Evolutionary conservation across 1,284 basidiomycete genomes (phyloP).

Genomic region (Bondarzewia mesenterica): DNA sequence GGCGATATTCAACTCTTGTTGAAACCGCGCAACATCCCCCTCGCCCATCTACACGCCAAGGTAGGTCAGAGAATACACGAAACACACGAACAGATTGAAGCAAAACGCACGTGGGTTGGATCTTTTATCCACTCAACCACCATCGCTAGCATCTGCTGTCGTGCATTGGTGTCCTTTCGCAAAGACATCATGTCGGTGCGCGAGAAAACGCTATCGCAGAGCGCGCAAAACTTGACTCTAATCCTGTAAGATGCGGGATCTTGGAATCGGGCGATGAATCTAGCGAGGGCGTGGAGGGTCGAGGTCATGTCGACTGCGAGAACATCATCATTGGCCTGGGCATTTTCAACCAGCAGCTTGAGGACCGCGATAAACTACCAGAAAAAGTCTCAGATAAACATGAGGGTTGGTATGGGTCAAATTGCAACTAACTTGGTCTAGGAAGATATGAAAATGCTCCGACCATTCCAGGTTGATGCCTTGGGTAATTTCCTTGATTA

Average conservation of each 20-base stretch:
- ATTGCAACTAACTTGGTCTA: slow-evolving; percentile 54
- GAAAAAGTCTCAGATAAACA: neutral
- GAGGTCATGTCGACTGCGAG: slow-evolving; percentile 66
- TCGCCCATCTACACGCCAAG: slow-evolving; percentile 16
- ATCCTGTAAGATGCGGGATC: slow-evolving; percentile 51
- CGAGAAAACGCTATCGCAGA: slow-evolving; percentile 63
- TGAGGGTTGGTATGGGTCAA: neutral
- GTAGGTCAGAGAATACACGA: neutral
- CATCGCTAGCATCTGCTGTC: slow-evolving; percentile 69
- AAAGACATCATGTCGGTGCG: slow-evolving; percentile 54
- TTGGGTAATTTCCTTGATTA: slow-evolving; percentile 36
- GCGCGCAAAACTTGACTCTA: slow-evolving; percentile 68
- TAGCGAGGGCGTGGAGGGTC: slow-evolving; percentile 54
- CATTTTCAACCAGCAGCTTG: slow-evolving; percentile 70
- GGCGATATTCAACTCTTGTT: slow-evolving; percentile 64
- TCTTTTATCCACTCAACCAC: slow-evolving; percentile 72
- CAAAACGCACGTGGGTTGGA: slow-evolving; percentile 33
- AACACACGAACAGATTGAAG: neutral
- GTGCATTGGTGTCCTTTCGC: slow-evolving; percentile 56
- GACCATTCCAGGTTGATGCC: slow-evolving; percentile 37
- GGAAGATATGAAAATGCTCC: slow-evolving; percentile 54
- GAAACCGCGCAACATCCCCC: slow-evolving; percentile 24
- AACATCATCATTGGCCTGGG: slow-evolving; percentile 52
- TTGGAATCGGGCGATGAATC: slow-evolving; percentile 58
- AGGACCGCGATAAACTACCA: slow-evolving; percentile 64